Conservation (phyloP, 2,329 filamentous ascomycete genomes). For the Pestalotiopsis sp. region DNA sequence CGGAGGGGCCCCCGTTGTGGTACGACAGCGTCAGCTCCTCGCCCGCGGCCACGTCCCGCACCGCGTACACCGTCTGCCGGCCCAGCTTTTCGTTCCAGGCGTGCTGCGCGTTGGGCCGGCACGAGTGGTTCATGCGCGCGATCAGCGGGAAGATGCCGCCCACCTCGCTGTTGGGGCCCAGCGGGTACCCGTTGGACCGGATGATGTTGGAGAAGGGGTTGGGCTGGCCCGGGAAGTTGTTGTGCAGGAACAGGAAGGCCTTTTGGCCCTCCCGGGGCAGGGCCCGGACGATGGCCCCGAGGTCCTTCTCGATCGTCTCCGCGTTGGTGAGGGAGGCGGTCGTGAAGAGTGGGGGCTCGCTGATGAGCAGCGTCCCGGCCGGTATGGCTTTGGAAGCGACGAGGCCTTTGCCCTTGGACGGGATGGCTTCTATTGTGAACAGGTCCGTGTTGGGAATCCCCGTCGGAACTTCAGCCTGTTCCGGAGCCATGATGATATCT, state of each 20-base stretch:
- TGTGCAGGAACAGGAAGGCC: conserved; percentile 11
- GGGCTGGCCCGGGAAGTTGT: conserved; percentile 9
- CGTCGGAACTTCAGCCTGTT: background rate
- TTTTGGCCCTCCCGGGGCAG: conserved; percentile 8
- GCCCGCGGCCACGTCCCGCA: conserved; percentile 10
- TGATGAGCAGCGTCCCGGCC: conserved; percentile 10
- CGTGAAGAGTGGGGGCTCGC: conserved; percentile 11
- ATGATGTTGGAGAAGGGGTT: conserved; percentile 10
- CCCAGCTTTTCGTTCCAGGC: conserved; percentile 1
- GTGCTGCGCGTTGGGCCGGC: conserved; percentile 1
- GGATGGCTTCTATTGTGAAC: conserved; percentile 10
- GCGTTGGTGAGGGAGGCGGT: background rate
- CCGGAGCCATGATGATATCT: background rate
- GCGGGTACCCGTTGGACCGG: conserved; percentile 10
- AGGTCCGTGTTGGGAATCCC: background rate
- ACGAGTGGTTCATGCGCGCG: conserved; percentile 14
- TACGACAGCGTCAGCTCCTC: conserved; percentile 14
- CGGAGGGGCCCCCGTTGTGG: conserved; percentile 4
- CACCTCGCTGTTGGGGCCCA: conserved; percentile 9
- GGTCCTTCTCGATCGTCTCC: background rate
- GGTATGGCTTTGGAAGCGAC: conserved; percentile 6
- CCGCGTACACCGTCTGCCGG: conserved; percentile 11
- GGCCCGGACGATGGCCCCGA: background rate
- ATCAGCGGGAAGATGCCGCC: conserved; percentile 11
- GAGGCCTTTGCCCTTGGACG: conserved; percentile 11